These are phyloP conservation scores for Tuber brumale DNA, from an alignment of 495 filamentous ascomycete species.

Conservation along the genomic window DNA sequence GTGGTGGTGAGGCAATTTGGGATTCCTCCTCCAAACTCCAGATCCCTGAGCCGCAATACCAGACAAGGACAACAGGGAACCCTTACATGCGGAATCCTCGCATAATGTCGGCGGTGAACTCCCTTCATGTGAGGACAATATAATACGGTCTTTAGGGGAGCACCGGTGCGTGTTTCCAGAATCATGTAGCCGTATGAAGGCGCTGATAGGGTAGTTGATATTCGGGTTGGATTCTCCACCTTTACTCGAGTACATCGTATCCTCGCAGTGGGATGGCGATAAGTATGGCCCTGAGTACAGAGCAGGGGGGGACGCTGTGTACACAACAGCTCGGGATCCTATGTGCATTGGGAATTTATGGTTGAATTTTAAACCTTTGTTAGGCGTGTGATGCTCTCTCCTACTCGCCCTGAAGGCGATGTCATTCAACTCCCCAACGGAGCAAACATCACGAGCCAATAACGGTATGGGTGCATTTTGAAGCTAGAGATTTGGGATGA, in stretches of 20 bases:
- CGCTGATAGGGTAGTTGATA: neutral
- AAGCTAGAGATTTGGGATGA: neutral
- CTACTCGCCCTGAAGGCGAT: neutral
- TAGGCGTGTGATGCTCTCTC: neutral
- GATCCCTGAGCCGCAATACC: neutral
- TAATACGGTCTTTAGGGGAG: neutral
- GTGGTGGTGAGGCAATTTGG: neutral
- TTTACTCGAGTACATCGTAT: neutral
- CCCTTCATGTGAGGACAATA: neutral
- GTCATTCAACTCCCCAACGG: neutral
- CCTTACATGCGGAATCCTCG: neutral
- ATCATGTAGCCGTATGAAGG: neutral
- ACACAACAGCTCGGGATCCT: neutral
- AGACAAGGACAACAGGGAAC: neutral
- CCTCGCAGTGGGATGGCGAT: neutral
- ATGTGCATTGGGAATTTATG: neutral
- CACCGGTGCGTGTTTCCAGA: neutral
- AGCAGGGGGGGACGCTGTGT: neutral
- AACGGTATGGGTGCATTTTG: neutral
- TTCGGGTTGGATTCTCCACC: neutral
- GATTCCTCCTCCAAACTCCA: neutral
- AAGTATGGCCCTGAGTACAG: neutral
- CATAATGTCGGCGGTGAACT: neutral
- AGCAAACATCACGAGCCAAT: neutral
- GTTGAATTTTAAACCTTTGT: neutral